Conservation (phyloP, 1,284 basidiomycete genomes). For the Paramarasmius palmivorus region DNA sequence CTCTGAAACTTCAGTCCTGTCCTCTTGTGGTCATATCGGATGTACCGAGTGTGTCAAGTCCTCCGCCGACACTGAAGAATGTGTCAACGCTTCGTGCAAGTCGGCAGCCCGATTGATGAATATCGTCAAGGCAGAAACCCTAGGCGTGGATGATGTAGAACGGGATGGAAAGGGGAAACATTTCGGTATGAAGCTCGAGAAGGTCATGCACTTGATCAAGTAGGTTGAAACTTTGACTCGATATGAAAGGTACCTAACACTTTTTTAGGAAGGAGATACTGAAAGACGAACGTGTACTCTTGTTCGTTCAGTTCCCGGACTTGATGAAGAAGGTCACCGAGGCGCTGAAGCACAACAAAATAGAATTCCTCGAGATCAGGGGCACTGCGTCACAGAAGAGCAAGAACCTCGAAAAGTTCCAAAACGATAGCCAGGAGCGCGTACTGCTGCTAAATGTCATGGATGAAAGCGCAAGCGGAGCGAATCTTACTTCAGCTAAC, state of each 20-base stretch:
- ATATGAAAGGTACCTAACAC: constrained; percentile 8
- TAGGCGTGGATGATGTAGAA: constrained; percentile 81
- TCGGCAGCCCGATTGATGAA: constrained; percentile 75
- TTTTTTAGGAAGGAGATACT: constrained; percentile 62
- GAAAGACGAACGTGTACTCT: constrained; percentile 78
- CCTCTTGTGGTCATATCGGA: constrained; percentile 89
- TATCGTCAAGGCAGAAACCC: constrained; percentile 78
- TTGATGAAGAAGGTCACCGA: constrained; percentile 89
- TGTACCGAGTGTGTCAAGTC: constrained; percentile 73
- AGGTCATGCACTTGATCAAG: constrained; percentile 82
- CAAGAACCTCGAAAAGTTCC: constrained; percentile 83
- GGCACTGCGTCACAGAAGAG: constrained; percentile 79
- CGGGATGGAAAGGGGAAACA: constrained; percentile 75
- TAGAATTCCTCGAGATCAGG: constrained; percentile 80
- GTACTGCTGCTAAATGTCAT: constrained; percentile 90
- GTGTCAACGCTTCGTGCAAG: constrained; percentile 76
- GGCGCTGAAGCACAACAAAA: constrained; percentile 70
- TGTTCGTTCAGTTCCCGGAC: constrained; percentile 95
- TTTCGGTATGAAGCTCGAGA: constrained; percentile 88
- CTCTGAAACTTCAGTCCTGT: constrained; percentile 79
- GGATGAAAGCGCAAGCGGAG: constrained; percentile 92
- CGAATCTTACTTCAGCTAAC: constrained; percentile 91
- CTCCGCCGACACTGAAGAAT: constrained; percentile 79
- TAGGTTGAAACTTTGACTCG: constrained; percentile 35
- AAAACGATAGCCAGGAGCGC: constrained; percentile 72